phyloP scores from a whole-genome alignment of 2,329 filamentous ascomycete genomes.

The Colletotrichum somersetense region DNA sequence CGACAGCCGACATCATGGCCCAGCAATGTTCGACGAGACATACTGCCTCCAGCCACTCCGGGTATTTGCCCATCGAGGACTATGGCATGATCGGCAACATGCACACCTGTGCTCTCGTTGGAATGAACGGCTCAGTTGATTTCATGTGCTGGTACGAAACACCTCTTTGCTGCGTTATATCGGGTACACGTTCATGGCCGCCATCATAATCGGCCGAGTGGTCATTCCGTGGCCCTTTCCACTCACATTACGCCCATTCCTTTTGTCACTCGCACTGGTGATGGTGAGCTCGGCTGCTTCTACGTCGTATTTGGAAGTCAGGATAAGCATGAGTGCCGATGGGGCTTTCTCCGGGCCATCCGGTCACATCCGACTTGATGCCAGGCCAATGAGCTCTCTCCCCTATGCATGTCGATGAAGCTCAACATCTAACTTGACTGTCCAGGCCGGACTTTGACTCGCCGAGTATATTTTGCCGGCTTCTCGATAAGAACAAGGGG shows the following conservation, averaged over 20 bases:
- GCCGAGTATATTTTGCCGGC: conserved; percentile 79
- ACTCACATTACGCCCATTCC: neutral
- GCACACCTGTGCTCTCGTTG: conserved; percentile 81
- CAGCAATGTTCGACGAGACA: conserved; percentile 50
- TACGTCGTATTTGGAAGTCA: no score
- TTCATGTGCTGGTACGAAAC: conserved; percentile 78
- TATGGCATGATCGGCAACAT: conserved; percentile 87
- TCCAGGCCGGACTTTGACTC: conserved; percentile 82
- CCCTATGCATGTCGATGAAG: neutral
- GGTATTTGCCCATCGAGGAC: conserved; percentile 76
- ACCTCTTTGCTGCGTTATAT: neutral
- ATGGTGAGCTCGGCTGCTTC: neutral
- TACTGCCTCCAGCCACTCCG: conserved; percentile 51
- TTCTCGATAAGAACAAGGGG: conserved; percentile 80
- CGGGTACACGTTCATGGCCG: conserved; percentile 1
- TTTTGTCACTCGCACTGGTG: neutral
- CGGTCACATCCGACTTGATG: no score
- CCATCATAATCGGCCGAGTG: conserved; percentile 5
- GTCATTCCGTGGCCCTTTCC: neutral
- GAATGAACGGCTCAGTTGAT: conserved; percentile 79
- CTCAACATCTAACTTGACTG: conserved; percentile 7
- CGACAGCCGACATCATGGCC: conserved; percentile 47
- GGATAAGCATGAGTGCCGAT: no score
- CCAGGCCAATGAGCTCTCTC: neutral
- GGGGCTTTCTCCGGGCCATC: neutral